Evolutionary conservation across 1,139 yeast species (phyloP).

Genomic region (Kluyveromyces sp.): DNA sequence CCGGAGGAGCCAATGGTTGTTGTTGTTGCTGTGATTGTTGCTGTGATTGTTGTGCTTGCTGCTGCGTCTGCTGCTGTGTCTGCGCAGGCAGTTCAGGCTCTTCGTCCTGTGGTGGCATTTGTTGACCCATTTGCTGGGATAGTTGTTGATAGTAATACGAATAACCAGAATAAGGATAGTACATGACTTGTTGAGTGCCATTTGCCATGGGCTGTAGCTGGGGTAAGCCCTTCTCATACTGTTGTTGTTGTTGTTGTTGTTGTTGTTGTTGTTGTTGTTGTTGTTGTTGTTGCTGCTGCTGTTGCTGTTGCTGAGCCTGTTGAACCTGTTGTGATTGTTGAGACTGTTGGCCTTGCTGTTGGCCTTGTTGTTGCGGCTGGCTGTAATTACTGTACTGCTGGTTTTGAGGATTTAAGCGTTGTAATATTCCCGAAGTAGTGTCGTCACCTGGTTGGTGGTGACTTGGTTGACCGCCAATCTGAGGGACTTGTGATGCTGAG

Average conservation of each 20-base stretch:
- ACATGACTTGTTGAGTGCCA: slow-evolving; percentile 2
- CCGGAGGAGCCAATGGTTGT: slow-evolving; percentile 1
- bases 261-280: slow-evolving; percentile 11
- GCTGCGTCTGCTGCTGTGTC: slow-evolving; percentile 1
- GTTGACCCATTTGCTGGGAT: slow-evolving; percentile 1
- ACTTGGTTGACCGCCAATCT: slow-evolving; percentile 7
- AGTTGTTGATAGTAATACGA: slow-evolving; percentile 3
- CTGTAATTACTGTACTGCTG: slow-evolving; percentile 10
- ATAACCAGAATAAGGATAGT: slow-evolving; percentile 5
- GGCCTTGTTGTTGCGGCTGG: slow-evolving; percentile 11
- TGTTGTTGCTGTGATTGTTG: slow-evolving; percentile 1
- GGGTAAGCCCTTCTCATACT: slow-evolving; percentile 1
- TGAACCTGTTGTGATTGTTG: slow-evolving; percentile 13
- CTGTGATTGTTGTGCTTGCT: slow-evolving; percentile 9
- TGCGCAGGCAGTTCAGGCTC: not conserved
- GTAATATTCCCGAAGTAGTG: slow-evolving; percentile 9
- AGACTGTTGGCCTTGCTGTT: slow-evolving; percentile 11
- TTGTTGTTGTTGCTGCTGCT: slow-evolving; percentile 10
- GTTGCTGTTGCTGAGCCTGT: slow-evolving; percentile 15
- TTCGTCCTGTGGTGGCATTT: slow-evolving; percentile 2
- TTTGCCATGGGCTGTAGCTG: slow-evolving; percentile 3
- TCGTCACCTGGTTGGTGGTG: slow-evolving; percentile 17
- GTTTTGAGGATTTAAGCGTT: slow-evolving; percentile 10
- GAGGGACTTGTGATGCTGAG: not conserved
- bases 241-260: slow-evolving; percentile 5